A percentile compares a stretch with the other conserved stretches of the same genome.
Evolutionary conservation across 495 filamentous ascomycete genomes (phyloP).

Genomic region (Penicillium herquei): DNA sequence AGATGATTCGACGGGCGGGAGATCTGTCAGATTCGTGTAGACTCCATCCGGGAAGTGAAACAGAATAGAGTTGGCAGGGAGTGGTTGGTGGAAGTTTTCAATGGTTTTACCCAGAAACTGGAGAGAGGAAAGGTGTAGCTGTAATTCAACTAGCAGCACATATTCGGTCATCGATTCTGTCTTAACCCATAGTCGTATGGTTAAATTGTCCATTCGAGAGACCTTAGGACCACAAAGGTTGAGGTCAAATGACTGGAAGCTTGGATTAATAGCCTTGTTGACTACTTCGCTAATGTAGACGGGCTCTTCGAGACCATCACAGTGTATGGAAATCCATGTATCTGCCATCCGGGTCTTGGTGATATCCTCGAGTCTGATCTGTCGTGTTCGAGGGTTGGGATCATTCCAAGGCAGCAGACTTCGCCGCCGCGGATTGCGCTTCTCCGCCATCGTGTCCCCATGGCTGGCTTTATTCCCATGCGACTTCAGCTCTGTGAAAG

Average conservation of each 20-base stretch:
- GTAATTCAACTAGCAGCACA: constrained; percentile 67
- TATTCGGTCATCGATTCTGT: constrained; percentile 55
- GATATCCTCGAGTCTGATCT: constrained; percentile 74
- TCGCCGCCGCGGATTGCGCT: constrained; percentile 52
- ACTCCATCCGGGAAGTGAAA: constrained; percentile 89
- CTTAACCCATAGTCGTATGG: constrained; percentile 76
- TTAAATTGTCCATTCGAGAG: constrained; percentile 61
- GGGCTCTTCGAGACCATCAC: constrained; percentile 61
- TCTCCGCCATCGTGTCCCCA: constrained; percentile 20
- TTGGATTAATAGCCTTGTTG: constrained; percentile 81
- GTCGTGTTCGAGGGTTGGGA: constrained; percentile 63
- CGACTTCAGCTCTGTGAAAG: constrained; percentile 65
- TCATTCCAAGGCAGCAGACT: constrained; percentile 69
- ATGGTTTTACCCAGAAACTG: constrained; percentile 78
- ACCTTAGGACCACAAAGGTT: constrained; percentile 62
- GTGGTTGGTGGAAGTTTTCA: constrained; percentile 70
- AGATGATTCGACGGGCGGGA: constrained; percentile 45
- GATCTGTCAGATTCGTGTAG: constrained; percentile 69
- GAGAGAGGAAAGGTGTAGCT: constrained; percentile 65
- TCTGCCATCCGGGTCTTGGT: constrained; percentile 74
- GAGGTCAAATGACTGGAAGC: constrained; percentile 84
- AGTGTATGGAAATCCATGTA: constrained; percentile 85
- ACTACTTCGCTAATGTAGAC: constrained; percentile 88
- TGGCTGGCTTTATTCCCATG: constrained; percentile 23
- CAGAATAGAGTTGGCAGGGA: constrained; percentile 80